These are phyloP conservation scores for Biscogniauxia sp. DNA, from an alignment of 2,329 filamentous ascomycete genomes.

Conservation along the genomic window DNA sequence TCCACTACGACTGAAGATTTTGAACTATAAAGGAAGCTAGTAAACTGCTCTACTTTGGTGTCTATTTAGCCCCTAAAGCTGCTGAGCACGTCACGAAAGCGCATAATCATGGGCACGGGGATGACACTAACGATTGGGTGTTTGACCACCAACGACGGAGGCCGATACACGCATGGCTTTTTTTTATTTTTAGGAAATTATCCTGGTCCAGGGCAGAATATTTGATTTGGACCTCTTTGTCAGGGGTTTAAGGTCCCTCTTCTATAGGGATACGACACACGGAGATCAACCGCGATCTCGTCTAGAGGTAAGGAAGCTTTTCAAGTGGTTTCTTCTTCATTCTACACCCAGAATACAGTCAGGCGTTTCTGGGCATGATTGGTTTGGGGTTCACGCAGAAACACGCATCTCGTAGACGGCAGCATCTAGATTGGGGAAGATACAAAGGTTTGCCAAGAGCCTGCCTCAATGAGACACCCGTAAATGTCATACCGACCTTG, in stretches of 20 bases:
- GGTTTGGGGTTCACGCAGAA: slow-evolving; percentile 21
- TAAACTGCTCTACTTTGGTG: background rate
- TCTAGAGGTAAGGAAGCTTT: slow-evolving; percentile 20
- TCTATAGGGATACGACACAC: background rate
- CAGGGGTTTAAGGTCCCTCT: background rate
- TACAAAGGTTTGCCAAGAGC: slow-evolving; percentile 26
- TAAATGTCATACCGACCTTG: slow-evolving; percentile 22
- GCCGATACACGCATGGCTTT: background rate
- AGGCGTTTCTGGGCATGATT: slow-evolving; percentile 20
- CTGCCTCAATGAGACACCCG: slow-evolving; percentile 25
- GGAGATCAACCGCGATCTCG: slow-evolving; percentile 11
- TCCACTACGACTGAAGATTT: slow-evolving; percentile 67
- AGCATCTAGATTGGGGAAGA: slow-evolving; percentile 26
- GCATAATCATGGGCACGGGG: background rate
- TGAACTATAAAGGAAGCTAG: background rate
- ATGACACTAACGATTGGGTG: background rate
- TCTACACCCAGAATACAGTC: slow-evolving; percentile 14
- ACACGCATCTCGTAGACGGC: slow-evolving; percentile 23
- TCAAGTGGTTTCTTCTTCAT: slow-evolving; percentile 17
- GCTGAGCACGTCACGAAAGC: background rate
- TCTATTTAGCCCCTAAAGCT: background rate
- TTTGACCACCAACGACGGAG: background rate
- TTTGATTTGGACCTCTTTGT: background rate
- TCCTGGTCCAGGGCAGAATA: background rate
- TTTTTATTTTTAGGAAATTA: background rate